phyloP scores from a whole-genome alignment of 73 alveolate species.

The Tetrahymena thermophila region DNA sequence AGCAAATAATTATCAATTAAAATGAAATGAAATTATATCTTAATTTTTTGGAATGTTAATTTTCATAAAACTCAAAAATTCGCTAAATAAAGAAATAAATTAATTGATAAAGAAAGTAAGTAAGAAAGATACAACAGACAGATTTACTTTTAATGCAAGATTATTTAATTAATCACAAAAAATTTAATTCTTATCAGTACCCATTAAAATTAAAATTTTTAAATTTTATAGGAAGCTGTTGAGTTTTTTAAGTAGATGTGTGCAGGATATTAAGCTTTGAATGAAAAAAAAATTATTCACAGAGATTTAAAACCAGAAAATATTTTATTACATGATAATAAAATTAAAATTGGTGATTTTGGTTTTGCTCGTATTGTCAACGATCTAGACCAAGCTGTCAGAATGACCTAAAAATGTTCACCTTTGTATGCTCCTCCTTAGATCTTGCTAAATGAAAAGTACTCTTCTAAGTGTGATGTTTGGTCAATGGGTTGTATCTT shows the following conservation, averaged over 20 bases:
- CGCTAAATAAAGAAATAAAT: background rate
- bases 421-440: slow-evolving; percentile 46
- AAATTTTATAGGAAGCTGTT: slow-evolving; percentile 9
- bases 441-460: slow-evolving; percentile 3
- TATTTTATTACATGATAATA: slow-evolving; percentile 15
- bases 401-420: slow-evolving; percentile 20
- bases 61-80: background rate
- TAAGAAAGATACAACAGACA: background rate
- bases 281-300: slow-evolving; percentile 21
- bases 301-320: slow-evolving; percentile 40
- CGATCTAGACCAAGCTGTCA: background rate
- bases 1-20: too few species aligned
- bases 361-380: slow-evolving; percentile 22
- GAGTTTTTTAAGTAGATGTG: slow-evolving; percentile 16
- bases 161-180: background rate
- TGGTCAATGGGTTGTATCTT: slow-evolving; percentile 41
- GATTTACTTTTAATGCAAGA: background rate
- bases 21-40: too few species aligned
- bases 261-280: slow-evolving; percentile 25
- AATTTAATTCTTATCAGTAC: background rate
- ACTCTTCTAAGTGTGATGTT: slow-evolving; percentile 36
- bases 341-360: slow-evolving; percentile 37
- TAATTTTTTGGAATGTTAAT: background rate
- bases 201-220: background rate
- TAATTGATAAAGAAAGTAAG: too few species aligned